A percentile compares a stretch with the other conserved stretches of the same genome.
Evolutionary conservation across 2,329 filamentous ascomycete species (phyloP).

Genomic region (Hymenoscyphus infarciens): DNA sequence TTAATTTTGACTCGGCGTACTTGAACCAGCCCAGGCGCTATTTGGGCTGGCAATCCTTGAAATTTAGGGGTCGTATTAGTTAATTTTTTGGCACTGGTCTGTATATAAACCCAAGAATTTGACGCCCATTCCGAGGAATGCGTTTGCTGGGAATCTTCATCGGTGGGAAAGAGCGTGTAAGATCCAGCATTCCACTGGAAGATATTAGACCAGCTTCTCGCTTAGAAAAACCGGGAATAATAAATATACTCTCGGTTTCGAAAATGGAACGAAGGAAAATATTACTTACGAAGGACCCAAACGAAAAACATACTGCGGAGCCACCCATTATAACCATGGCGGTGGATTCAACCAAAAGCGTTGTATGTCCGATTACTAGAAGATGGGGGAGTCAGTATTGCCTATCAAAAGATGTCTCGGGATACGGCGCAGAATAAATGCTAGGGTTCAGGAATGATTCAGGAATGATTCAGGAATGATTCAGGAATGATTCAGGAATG

Average conservation of each 20-base stretch:
- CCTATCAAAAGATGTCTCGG: too few species aligned
- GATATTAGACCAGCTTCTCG: not conserved
- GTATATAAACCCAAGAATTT: conserved; percentile 24
- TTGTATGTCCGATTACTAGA: conserved; percentile 68
- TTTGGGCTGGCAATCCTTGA: not conserved
- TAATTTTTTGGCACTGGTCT: conserved; percentile 15
- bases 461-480: too few species aligned
- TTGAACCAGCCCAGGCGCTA: conserved; percentile 10
- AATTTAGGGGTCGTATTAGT: not conserved
- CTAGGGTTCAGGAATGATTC: too few species aligned
- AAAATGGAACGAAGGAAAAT: not conserved
- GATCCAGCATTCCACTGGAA: conserved; percentile 1
- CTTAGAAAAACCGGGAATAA: not conserved
- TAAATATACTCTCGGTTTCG: not conserved
- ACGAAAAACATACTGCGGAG: conserved; percentile 85
- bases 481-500: too few species aligned
- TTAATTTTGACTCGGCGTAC: conserved; percentile 53
- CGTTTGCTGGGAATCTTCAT: not conserved
- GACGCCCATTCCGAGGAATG: too few species aligned
- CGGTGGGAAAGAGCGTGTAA: not conserved
- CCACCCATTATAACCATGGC: conserved; percentile 67
- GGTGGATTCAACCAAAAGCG: conserved; percentile 43
- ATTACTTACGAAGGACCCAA: conserved; percentile 74
- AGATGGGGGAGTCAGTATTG: too few species aligned
- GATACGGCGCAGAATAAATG: too few species aligned